Conservation (phyloP, 1,284 basidiomycete genomes). For the Thelephora terrestris region DNA sequence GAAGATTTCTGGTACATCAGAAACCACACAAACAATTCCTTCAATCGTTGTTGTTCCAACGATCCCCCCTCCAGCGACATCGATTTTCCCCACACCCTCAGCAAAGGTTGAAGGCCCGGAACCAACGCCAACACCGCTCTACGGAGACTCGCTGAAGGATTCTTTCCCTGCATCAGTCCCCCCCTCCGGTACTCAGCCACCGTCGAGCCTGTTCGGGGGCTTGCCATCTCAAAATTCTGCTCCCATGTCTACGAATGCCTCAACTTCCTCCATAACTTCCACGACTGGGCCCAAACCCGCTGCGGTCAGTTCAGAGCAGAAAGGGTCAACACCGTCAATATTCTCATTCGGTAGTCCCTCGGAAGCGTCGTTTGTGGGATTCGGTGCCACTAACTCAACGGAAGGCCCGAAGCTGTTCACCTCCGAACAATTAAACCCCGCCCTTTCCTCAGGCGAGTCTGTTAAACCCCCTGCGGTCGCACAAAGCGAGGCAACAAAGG, state of each 20-base stretch:
- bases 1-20: conserved; percentile 2
- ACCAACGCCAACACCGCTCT: not conserved
- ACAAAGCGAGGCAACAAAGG: not conserved
- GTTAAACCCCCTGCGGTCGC: conserved; percentile 1
- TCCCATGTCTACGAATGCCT: too few species aligned
- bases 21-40: not conserved
- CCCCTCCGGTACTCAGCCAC: too few species aligned
- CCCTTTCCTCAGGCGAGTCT: conserved; percentile 7
- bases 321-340: conserved; percentile 6
- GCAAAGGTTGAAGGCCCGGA: not conserved
- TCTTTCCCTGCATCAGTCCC: too few species aligned
- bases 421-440: not conserved
- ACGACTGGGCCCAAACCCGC: too few species aligned
- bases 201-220: too few species aligned
- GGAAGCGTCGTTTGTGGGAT: too few species aligned
- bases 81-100: not conserved
- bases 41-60: conserved; percentile 2
- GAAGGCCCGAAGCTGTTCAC: too few species aligned
- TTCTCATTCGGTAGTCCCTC: conserved; percentile 9
- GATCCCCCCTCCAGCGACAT: not conserved
- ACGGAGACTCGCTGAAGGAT: too few species aligned
- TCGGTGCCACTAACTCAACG: too few species aligned
- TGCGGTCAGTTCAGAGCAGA: too few species aligned
- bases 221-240: too few species aligned
- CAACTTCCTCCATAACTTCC: too few species aligned